Evolutionary conservation across 805 yeast species (phyloP).

Genomic region (Dipodascus geniculatus): DNA sequence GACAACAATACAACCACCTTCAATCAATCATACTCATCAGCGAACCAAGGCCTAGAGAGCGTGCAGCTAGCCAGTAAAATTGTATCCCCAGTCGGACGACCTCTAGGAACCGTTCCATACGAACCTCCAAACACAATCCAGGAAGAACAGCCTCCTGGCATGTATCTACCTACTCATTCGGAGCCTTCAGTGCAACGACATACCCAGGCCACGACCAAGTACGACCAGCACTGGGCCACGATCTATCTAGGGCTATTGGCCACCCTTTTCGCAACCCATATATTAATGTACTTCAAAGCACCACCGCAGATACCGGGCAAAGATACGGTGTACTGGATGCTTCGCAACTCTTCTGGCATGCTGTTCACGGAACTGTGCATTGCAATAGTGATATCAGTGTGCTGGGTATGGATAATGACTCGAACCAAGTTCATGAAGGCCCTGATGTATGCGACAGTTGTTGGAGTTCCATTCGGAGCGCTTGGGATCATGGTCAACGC

Average conservation of each 20-base stretch:
- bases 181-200: neutral
- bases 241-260: slow-evolving; percentile 19
- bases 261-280: slow-evolving; percentile 21
- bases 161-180: too few species aligned
- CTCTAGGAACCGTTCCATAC: slow-evolving; percentile 6
- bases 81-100: slow-evolving; percentile 3
- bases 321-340: slow-evolving; percentile 20
- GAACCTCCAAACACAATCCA: slow-evolving; percentile 1
- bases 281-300: slow-evolving; percentile 20
- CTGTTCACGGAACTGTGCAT: slow-evolving; percentile 15
- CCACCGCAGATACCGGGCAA: slow-evolving; percentile 14
- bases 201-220: slow-evolving; percentile 4
- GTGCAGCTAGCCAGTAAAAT: slow-evolving; percentile 4
- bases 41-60: neutral
- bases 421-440: slow-evolving; percentile 18
- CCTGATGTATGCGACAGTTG: slow-evolving; percentile 17
- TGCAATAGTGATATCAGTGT: slow-evolving; percentile 15
- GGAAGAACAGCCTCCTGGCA: slow-evolving; percentile 2
- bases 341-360: slow-evolving; percentile 16
- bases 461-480: slow-evolving; percentile 22
- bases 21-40: neutral
- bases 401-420: slow-evolving; percentile 21
- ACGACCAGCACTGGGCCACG: slow-evolving; percentile 19
- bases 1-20: neutral
- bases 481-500: slow-evolving; percentile 18